These are phyloP conservation scores for Tinospora cordifolia DNA, from an alignment of 164 flowering plant genomes.

Conservation along the genomic window DNA sequence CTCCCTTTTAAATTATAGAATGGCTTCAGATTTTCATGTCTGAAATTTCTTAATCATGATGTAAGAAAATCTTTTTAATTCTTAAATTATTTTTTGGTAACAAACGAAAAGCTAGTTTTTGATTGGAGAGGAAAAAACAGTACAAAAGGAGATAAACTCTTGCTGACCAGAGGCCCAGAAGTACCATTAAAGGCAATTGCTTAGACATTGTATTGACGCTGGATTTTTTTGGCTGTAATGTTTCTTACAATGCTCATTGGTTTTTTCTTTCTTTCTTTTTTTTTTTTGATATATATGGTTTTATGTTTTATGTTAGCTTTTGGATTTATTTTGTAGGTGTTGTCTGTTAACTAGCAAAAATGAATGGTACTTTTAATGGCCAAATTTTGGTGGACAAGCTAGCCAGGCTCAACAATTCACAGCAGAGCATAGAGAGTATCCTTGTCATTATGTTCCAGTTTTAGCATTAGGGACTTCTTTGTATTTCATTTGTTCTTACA, in stretches of 20 bases:
- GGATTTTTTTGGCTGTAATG: neutral
- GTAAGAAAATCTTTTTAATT: too few relatives aligned
- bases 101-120: too few relatives aligned
- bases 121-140: too few relatives aligned
- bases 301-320: neutral
- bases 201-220: neutral
- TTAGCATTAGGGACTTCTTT: neutral
- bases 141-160: too few relatives aligned
- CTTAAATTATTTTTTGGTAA: too few relatives aligned
- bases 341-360: conserved; percentile 21
- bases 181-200: too few relatives aligned
- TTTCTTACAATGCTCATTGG: neutral
- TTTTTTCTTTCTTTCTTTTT: too few relatives aligned
- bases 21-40: neutral
- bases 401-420: conserved; percentile 71
- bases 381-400: conserved; percentile 86
- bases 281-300: too few relatives aligned
- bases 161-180: too few relatives aligned
- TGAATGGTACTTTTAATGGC: conserved; percentile 80
- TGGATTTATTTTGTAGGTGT: conserved; percentile 18
- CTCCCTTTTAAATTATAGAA: too few relatives aligned
- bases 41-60: neutral
- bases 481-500: neutral
- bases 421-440: conserved; percentile 95
- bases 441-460: conserved; percentile 21